A percentile compares a stretch with the other conserved stretches of the same genome.
Conservation (phyloP, 352 stramenopile species). For the Saprolegnia parasitica region DNA sequence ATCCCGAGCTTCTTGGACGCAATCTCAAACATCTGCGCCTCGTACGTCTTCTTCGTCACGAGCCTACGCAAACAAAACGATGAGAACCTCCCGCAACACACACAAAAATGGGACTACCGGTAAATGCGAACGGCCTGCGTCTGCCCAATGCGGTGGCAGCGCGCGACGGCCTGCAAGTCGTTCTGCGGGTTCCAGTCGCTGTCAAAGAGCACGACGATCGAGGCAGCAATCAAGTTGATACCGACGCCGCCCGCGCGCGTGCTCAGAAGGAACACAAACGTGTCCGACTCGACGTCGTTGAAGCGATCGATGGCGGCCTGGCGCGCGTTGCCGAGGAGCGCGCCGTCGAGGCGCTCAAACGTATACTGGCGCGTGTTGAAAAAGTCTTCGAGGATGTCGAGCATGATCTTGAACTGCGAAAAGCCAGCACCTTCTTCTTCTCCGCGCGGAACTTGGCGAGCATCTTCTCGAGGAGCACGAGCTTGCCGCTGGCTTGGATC, state of each 20-base stretch:
- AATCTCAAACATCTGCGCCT: constrained; percentile 99
- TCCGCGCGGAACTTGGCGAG: constrained; percentile 95
- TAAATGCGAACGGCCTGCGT: constrained; percentile 99
- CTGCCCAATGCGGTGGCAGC: constrained; percentile 99
- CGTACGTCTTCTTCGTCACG: constrained; percentile 98
- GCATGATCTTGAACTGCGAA: constrained; percentile 98
- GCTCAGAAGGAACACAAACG: constrained; percentile 95
- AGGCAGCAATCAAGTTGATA: constrained; percentile 93
- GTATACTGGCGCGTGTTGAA: constrained; percentile 73
- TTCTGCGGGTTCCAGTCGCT: constrained; percentile 99
- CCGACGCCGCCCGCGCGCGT: constrained; percentile 96
- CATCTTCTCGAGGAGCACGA: constrained; percentile 99
- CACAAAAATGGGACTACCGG: constrained; percentile 42
- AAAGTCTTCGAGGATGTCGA: constrained; percentile 93
- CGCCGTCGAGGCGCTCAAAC: constrained; percentile 96
- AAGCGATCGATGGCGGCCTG: constrained; percentile 99
- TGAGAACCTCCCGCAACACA: neutral
- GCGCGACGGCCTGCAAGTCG: constrained; percentile 96
- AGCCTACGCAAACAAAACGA: constrained; percentile 39
- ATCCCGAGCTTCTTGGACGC: constrained; percentile 98
- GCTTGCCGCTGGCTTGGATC: constrained; percentile 92
- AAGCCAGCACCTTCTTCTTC: constrained; percentile 98
- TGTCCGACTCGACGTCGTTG: constrained; percentile 90
- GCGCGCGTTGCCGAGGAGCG: constrained; percentile 93
- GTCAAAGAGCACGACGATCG: constrained; percentile 87